Evolutionary conservation across 306 rosid genomes (phyloP).

Genomic region (Corylus heterophylla): DNA sequence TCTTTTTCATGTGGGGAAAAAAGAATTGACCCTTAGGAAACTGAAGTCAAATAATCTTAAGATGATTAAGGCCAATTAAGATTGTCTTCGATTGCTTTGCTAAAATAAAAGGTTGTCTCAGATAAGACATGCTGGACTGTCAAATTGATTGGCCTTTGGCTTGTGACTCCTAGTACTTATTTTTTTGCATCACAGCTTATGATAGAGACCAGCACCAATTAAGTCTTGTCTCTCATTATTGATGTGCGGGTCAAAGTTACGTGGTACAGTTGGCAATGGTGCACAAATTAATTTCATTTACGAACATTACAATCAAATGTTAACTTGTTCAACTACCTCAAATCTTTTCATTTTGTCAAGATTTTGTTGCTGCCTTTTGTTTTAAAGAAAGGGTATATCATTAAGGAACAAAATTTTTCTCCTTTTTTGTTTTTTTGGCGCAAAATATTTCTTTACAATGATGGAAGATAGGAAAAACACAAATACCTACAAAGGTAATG

Average conservation of each 20-base stretch:
- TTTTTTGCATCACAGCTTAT: conserved; percentile 21
- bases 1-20: conserved; percentile 26
- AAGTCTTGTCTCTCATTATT: neutral
- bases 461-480: neutral
- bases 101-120: conserved; percentile 16
- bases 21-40: conserved; percentile 20
- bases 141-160: conserved; percentile 2
- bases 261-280: neutral
- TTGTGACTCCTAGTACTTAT: conserved; percentile 34
- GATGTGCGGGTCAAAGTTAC: neutral
- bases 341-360: neutral
- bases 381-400: neutral
- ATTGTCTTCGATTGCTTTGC: conserved; percentile 25
- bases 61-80: conserved; percentile 38
- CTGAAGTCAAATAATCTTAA: conserved; percentile 40
- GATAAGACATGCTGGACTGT: conserved; percentile 36
- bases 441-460: conserved; percentile 29
- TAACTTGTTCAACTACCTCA: neutral
- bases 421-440: neutral
- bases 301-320: neutral
- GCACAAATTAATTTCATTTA: too few species aligned
- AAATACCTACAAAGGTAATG: conserved; percentile 15
- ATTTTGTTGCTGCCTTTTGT: too few species aligned
- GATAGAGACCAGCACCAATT: conserved; percentile 36
- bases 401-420: neutral